Base-by-base conservation (phyloP, 768 basidiomycete genomes). In the Naganishia kalamii region DNA sequence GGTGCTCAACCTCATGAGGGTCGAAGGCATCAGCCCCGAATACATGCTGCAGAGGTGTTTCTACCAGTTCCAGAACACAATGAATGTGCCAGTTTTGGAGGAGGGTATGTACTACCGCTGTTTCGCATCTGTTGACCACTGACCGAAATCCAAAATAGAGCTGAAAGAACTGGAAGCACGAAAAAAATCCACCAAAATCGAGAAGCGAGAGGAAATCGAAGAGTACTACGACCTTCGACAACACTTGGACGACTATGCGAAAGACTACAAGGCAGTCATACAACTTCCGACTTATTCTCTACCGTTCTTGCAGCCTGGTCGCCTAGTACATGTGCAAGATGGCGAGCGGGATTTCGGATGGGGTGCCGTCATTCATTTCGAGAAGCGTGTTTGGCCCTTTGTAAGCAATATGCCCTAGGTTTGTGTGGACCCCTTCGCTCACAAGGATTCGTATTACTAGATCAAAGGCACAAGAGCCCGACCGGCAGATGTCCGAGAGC, bases 1-100 rank as follows among this genome's bases (percentile, higher is more conserved):
- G 96, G 85, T 99, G 33, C 81, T 99, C 74, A 99, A 98, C 79
- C 79, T 99, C 69, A 93, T 99, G 86, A 88, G 97, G 75, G 96
- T 99, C 19, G 96, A 99, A 78, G 94, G 93, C 5, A 87, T 99
- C 71, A 97, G 90, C 71, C 96, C 96, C 6, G 96, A 99, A 80
- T 97, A 84, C 77, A 98, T 99, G 94, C 83, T 99, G 12, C 90
- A 96, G 78, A 82, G 90, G 49, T 97, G 92, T 80, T 99, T 99
- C 83, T 89, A 90, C 83, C 96, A 99, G 78, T 98, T 97, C 80
- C 96, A 99, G 80, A 97, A 89, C 77, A 92, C 84, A 67, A 85
- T 88, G 27, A 88, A 87, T n/a, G 88, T 98, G 52, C 96, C 96
- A 0, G 78, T 77, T 0, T 65, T 77, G 48, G 77, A 78, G 64